Base-by-base conservation (phyloP, 169 alveolate species). In the Plasmodium relictum region DNA sequence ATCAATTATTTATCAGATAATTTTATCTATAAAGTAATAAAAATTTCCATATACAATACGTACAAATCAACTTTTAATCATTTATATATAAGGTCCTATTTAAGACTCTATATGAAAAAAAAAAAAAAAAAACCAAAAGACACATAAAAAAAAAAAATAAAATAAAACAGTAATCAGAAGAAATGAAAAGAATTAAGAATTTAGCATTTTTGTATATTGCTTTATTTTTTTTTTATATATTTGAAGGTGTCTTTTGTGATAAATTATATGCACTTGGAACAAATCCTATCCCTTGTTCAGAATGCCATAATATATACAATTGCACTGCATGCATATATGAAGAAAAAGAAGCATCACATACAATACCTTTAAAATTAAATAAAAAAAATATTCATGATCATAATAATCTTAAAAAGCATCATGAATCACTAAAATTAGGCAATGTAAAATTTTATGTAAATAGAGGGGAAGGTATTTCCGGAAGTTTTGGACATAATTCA, bases 381-480 rank as follows among this genome's bases (percentile, higher is more conserved):
- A 68, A 83, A 39, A 69, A 37, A 8, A 61, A 83, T 5, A 45
- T 20, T 12, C 50, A 3, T 37, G 72, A 66, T 48, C 91, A 83
- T 63, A 58, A 26, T 26, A 83, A 83, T 37, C 56, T 83, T 26
- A 50, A 83, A 59, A 83, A 68, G 56, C 91, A 83, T 26, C 91
- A 83, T 37, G 83, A 83, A 20, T 68, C 83, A 24, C 20, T 83
- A 58, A 83, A 83, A 70, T 18, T 52, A 16, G 91, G 91, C 0
- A 61, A 61, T 44, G 91, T 83, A 42, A 83, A 87, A 61, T 87
- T 70, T 62, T 87, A 73, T 62, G 92, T 74, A 10, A 87, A 73
- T 0, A 69, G 89, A 62, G 74, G 86, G 42, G 91, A 61, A 45
- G 92, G 88, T n/a, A 45, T 73, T 22, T 86, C 70, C 20, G 78